A percentile compares a stretch with the other conserved stretches of the same genome.
Conservation (phyloP, 345 rosid genomes). For the Dipteronia sinensis region DNA sequence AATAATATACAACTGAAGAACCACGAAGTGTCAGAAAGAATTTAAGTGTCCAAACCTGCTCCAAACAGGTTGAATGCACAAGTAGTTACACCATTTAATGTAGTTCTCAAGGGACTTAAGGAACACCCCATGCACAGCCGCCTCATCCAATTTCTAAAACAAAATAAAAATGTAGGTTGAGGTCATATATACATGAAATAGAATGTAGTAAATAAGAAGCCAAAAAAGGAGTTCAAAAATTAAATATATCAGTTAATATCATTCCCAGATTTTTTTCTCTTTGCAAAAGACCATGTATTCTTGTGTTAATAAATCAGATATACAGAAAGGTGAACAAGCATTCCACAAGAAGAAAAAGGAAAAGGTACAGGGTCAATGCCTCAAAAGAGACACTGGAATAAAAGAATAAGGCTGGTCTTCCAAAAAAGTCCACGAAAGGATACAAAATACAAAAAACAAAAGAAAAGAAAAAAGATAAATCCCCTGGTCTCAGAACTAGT, state of each 20-base stretch:
- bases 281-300: not conserved
- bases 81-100: conserved; percentile 87
- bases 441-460: too few species aligned
- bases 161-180: conserved; percentile 17
- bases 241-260: not conserved
- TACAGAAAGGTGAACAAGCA: not conserved
- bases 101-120: conserved; percentile 85
- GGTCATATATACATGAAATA: not conserved
- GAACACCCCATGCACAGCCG: conserved; percentile 71
- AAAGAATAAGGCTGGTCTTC: too few species aligned
- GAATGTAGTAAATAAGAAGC: not conserved
- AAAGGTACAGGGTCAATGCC: too few species aligned
- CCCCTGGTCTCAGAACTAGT: too few species aligned
- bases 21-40: not conserved
- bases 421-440: too few species aligned
- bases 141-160: conserved; percentile 74
- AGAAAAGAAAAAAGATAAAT: too few species aligned
- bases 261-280: not conserved
- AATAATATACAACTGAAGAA: conserved; percentile 18
- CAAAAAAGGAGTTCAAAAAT: not conserved
- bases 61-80: conserved; percentile 87
- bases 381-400: not conserved
- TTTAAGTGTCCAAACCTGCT: conserved; percentile 56
- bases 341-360: too few species aligned
- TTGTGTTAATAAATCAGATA: not conserved